A percentile compares a stretch with the other conserved stretches of the same genome.
Evolutionary conservation across 257 asterid species (phyloP).

Genomic region (Thymus quinquecostatus): DNA sequence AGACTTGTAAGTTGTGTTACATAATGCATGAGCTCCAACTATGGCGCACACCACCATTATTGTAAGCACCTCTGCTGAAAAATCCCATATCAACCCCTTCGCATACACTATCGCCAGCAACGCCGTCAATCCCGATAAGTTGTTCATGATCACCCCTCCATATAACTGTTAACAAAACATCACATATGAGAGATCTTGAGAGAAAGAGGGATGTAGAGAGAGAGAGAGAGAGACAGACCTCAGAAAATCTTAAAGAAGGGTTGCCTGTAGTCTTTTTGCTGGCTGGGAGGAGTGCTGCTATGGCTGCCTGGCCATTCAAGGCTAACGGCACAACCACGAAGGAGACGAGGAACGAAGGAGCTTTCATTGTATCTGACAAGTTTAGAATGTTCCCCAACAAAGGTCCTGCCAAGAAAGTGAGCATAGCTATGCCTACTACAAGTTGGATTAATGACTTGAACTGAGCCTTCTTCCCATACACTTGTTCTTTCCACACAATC

Average conservation of each 20-base stretch:
- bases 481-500: conserved; percentile 44
- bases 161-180: too few relatives aligned
- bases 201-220: conserved; percentile 7
- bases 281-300: conserved; percentile 59
- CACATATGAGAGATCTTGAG: too few relatives aligned
- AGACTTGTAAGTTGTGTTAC: too few relatives aligned
- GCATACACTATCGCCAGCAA: too few relatives aligned
- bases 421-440: conserved; percentile 44
- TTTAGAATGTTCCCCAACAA: conserved; percentile 45
- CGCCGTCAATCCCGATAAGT: too few relatives aligned
- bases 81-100: too few relatives aligned
- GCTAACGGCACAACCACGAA: conserved; percentile 58
- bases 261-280: conserved; percentile 51
- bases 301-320: conserved; percentile 52
- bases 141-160: too few relatives aligned
- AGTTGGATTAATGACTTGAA: conserved; percentile 43
- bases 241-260: conserved; percentile 75
- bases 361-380: conserved; percentile 45
- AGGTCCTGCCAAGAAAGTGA: conserved; percentile 61
- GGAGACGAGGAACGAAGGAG: conserved; percentile 60
- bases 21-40: too few relatives aligned
- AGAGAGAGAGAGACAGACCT: conserved; percentile 42
- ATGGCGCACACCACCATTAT: too few relatives aligned
- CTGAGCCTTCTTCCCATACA: conserved; percentile 32
- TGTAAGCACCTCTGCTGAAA: too few relatives aligned